Conservation (phyloP, 208 protist species). For the Trichomonas vaginalis region DNA sequence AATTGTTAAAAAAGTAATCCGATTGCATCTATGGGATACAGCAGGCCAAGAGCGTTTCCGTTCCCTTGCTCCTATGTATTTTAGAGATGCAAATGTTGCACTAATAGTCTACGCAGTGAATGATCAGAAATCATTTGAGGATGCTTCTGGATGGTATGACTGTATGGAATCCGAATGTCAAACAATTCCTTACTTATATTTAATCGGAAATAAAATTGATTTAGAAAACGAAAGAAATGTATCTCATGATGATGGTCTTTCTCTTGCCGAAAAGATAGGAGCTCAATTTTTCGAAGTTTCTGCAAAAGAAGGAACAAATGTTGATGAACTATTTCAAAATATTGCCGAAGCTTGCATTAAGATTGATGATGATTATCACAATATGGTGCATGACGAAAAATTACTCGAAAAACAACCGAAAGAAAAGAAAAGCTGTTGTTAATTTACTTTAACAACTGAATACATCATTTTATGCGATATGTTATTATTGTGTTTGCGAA, state of each 20-base stretch:
- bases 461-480: no score
- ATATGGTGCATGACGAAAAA: no score
- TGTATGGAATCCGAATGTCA: neutral
- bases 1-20: neutral
- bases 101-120: neutral
- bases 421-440: no score
- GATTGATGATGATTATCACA: no score
- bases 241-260: neutral
- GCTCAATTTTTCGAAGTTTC: neutral
- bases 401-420: no score
- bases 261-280: neutral
- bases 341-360: neutral
- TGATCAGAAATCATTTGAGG: neutral
- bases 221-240: neutral
- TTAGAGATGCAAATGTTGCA: neutral
- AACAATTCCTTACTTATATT: neutral
- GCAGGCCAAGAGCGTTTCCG: neutral
- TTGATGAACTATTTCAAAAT: neutral
- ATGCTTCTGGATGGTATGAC: neutral
- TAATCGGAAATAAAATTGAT: neutral
- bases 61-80: neutral
- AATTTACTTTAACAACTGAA: no score
- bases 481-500: no score
- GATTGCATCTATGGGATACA: neutral
- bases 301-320: neutral